Base-by-base conservation (phyloP, 345 rosid species). In the Heritiera fomes region DNA sequence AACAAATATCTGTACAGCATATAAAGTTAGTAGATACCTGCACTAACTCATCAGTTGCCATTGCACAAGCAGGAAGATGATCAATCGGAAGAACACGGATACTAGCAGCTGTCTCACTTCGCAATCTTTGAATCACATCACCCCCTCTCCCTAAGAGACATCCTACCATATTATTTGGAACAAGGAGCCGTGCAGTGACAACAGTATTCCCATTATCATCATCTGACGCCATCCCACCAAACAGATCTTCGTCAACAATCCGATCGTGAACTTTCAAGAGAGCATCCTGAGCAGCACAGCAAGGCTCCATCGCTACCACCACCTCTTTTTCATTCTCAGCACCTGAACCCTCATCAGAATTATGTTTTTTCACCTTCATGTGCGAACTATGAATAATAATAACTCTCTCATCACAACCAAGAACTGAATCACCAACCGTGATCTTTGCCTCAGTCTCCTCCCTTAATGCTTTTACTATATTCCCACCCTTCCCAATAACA, bases 241-340 rank as follows among this genome's bases (percentile, higher is more conserved):
- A 78, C 61, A 82, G 76, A 78, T 89, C 89, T 38, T 88, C 90
- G 82, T 81, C 89, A 65, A 83, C 77, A 46, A 91, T 85, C 80
- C 84, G 63, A 62, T 85, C 84, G 38, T 91, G 92, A 82, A 89
- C 88, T 80, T 82, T 89, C 78, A 89, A 69, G 12, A 87, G 87
- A 10, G 93, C 95, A 82, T 88, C 88, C 73, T 89, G 95, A 20
- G 95, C 90, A 77, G 90, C 86, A 77, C 93, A 89, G 32, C 82
- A 84, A 38, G 86, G 87, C 47, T 82, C 86, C 84, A 81, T 67
- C 40, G 49, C 15, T 34, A 17, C 41, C 12, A 49, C 13, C n/a
- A 28, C 45, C 73, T 78, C 86, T n/a, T 67, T 62, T 14, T 82
- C 78, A 47, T 77, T 82, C 62, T 76, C 87, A 56, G 45, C 68